Evolutionary conservation across 176 grass and related monocot species (phyloP).

Genomic region (Pontederia crassipes): DNA sequence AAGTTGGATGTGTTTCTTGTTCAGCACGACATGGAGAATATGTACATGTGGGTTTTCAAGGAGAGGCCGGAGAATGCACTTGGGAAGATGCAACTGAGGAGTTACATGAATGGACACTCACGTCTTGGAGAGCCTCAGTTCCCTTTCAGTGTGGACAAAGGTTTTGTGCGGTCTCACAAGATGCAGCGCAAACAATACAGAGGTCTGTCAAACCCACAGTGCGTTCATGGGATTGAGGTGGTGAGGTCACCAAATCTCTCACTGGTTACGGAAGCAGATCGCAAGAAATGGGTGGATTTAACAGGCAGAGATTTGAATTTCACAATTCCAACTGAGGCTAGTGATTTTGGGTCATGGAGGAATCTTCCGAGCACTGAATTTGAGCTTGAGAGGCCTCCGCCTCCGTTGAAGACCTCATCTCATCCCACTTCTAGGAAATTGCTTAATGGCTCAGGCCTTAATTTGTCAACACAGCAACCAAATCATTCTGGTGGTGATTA

Average conservation of each 20-base stretch:
- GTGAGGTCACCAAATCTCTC: conserved; percentile 19
- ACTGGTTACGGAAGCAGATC: conserved; percentile 2
- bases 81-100: conserved; percentile 20
- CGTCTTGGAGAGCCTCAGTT: conserved; percentile 20
- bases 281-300: conserved; percentile 20
- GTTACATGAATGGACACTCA: conserved; percentile 22
- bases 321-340: not conserved
- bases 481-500: conserved; percentile 15
- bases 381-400: conserved; percentile 7
- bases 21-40: conserved; percentile 23
- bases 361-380: conserved; percentile 19
- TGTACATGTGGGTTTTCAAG: conserved; percentile 25
- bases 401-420: not conserved
- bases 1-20: conserved; percentile 10
- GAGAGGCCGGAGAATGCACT: conserved; percentile 16
- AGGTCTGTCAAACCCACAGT: conserved; percentile 17
- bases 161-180: conserved; percentile 17
- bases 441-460: conserved; percentile 17
- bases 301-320: conserved; percentile 13
- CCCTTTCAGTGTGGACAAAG: conserved; percentile 11
- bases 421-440: conserved; percentile 10
- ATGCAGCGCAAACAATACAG: conserved; percentile 24
- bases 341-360: conserved; percentile 15
- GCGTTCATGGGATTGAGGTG: conserved; percentile 14
- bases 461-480: conserved; percentile 8